Conservation (phyloP, 495 filamentous ascomycete species). For the Trichoderma erinaceum region DNA sequence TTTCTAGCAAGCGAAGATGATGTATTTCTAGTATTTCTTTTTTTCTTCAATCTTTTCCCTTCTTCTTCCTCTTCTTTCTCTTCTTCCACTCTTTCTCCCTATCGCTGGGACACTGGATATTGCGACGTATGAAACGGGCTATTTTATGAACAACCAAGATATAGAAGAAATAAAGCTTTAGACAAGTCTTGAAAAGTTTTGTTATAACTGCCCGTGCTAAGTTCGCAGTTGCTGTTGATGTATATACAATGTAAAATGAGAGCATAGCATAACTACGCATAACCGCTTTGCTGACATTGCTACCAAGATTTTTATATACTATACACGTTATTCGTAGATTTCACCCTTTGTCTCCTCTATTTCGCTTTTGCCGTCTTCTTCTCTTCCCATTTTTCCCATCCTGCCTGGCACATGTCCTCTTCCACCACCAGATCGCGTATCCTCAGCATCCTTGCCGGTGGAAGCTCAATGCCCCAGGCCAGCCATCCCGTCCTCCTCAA, state of each 20-base stretch:
- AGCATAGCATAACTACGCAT: not conserved
- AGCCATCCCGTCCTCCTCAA: slow-evolving; percentile 55
- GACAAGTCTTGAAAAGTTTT: not conserved
- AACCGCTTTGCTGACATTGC: slow-evolving; percentile 1
- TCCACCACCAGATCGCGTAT: slow-evolving; percentile 79
- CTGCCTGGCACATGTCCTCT: slow-evolving; percentile 85
- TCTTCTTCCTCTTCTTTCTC: not conserved
- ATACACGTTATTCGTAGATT: not conserved
- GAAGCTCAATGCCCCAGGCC: slow-evolving; percentile 64
- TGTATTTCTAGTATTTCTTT: not conserved
- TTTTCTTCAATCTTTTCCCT: not conserved
- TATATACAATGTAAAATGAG: too few relatives aligned
- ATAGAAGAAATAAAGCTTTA: not conserved
- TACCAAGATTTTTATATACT: not conserved
- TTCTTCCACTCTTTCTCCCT: not conserved
- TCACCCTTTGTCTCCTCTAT: not conserved
- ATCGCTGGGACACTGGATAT: not conserved
- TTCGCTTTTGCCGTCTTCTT: slow-evolving; percentile 23
- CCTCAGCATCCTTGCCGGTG: slow-evolving; percentile 58
- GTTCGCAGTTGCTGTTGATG: too few relatives aligned
- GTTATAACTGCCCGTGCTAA: not conserved
- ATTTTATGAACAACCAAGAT: not conserved
- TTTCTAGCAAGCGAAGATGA: not conserved
- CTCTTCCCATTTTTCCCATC: slow-evolving; percentile 87
- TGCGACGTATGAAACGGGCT: not conserved